A percentile compares a stretch with the other conserved stretches of the same genome.
Evolutionary conservation across 129 eudicot genomes (phyloP).

Genomic region (Lactuca saligna): DNA sequence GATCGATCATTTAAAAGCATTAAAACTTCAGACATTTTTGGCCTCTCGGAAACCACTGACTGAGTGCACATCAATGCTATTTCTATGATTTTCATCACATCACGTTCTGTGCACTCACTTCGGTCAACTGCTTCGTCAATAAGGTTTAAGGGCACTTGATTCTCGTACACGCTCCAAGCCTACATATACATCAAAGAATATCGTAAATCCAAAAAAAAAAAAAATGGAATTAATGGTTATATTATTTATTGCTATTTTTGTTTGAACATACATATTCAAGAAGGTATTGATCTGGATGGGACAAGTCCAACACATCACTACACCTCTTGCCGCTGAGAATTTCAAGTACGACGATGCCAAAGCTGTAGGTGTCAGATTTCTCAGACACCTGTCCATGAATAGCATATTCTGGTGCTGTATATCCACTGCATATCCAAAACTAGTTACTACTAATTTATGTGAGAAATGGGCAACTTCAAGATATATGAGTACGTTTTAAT

Average conservation of each 20-base stretch:
- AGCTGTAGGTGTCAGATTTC: conserved; percentile 79
- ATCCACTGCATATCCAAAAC: too few species aligned
- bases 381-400: conserved; percentile 72
- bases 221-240: not conserved
- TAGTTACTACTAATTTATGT: too few species aligned
- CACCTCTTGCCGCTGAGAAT: conserved; percentile 65
- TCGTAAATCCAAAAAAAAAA: not conserved
- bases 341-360: conserved; percentile 74
- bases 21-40: conserved; percentile 74
- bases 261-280: conserved; percentile 55
- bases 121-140: conserved; percentile 58
- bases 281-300: conserved; percentile 54
- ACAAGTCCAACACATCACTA: conserved; percentile 39
- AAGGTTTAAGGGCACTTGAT: conserved; percentile 42
- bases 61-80: conserved; percentile 72
- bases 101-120: conserved; percentile 46
- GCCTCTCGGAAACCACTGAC: conserved; percentile 59
- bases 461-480: too few species aligned
- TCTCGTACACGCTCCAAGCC: conserved; percentile 74
- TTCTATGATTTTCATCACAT: conserved; percentile 58
- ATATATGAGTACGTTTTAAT: too few species aligned
- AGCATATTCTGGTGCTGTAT: conserved; percentile 84
- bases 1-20: conserved; percentile 55
- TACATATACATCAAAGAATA: conserved; percentile 4
- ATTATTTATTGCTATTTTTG: not conserved